Evolutionary conservation across 805 yeast species (phyloP), one percentile per base, ranked within the genome.

Genomic region (Metschnikowia hibisci): DNA sequence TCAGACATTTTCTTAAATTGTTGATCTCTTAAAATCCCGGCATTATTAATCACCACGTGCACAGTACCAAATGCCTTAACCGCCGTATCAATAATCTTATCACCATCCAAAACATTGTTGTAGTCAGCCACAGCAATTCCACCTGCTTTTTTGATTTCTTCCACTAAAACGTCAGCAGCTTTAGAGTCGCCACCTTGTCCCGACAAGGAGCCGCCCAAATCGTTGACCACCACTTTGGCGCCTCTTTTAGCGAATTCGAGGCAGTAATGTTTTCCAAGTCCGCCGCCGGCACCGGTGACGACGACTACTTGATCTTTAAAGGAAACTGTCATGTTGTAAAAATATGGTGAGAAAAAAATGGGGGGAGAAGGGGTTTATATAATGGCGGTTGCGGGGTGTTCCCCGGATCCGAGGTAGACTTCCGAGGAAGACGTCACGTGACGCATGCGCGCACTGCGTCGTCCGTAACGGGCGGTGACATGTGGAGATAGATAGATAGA

Each of bases 281-380:
- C 99, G 54, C 97, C 98, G 51, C 99, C 99, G 37, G 97, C 93
- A 27, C 99, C 99, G 39, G 97, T 91, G 61, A 91, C 81, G 45
- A 91, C 81, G 27, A 91, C 97, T 34, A 91, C 97, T 63, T 85
- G 83, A 55, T 82, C 88, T 57, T 87, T 84, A 58, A 83, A 87
- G 29, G 71, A 63, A 14, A 53, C 33, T 4, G 56, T 38, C 56
- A 53, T 53, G 11, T n/a, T 41, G 10, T 16, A 11, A 28, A 28
- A 28, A 26, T 28, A 26, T 7, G 39, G 25, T 27, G 14, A 13
- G 20, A 37, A 37, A 18, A 20, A 14, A 20, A 10, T n/a, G 27
- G 22, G 15, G 37, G 28, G 27, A 12, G 26, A 32, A 33, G 37
- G 26, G 28, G 32, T 32, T 16, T 26, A 34, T 46, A 32, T 36